Percentiles rank a stretch among this genome's conserved stretches.
Conservation (phyloP, 352 stramenopile species). For the Phytopythium chamaehyphon region DNA sequence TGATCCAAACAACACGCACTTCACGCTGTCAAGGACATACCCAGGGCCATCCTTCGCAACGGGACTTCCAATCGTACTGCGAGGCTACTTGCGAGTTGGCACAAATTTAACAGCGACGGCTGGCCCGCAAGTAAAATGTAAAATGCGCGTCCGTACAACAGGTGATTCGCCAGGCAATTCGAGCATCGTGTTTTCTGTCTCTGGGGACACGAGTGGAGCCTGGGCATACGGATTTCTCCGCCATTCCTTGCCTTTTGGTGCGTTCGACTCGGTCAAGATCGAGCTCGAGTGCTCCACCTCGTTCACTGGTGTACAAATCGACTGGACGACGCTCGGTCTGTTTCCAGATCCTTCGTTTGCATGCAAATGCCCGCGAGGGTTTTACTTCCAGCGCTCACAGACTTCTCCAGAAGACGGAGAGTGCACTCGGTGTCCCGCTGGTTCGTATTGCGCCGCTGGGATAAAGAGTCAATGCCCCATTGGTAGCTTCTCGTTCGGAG, state of each 20-base stretch:
- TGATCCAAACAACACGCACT: constrained; percentile 9
- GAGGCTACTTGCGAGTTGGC: constrained; percentile 30
- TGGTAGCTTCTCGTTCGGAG: constrained; percentile 58
- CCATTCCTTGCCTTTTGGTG: constrained; percentile 22
- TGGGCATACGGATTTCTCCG: constrained; percentile 38
- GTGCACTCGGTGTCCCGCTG: constrained; percentile 51
- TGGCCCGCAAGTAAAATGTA: constrained; percentile 10
- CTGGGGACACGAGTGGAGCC: constrained; percentile 6
- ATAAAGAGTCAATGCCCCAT: constrained; percentile 44
- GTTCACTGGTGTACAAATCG: constrained; percentile 14
- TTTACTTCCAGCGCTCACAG: constrained; percentile 28
- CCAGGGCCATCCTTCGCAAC: constrained; percentile 31
- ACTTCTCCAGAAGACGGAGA: constrained; percentile 5
- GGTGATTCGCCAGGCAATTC: constrained; percentile 6
- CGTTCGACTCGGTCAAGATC: constrained; percentile 31
- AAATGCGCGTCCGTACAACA: constrained; percentile 22
- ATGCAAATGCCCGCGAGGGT: constrained; percentile 53
- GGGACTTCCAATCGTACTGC: constrained; percentile 33
- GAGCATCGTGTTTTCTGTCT: background rate
- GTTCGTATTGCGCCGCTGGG: constrained; percentile 50
- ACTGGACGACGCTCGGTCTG: constrained; percentile 50
- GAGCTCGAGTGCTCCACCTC: constrained; percentile 44
- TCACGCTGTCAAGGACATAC: constrained; percentile 24
- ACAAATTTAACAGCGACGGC: background rate
- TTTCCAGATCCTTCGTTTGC: constrained; percentile 50